Percentiles rank a stretch among this genome's conserved stretches.
Evolutionary conservation across 306 rosid genomes (phyloP).

Genomic region (Corylus avellana): DNA sequence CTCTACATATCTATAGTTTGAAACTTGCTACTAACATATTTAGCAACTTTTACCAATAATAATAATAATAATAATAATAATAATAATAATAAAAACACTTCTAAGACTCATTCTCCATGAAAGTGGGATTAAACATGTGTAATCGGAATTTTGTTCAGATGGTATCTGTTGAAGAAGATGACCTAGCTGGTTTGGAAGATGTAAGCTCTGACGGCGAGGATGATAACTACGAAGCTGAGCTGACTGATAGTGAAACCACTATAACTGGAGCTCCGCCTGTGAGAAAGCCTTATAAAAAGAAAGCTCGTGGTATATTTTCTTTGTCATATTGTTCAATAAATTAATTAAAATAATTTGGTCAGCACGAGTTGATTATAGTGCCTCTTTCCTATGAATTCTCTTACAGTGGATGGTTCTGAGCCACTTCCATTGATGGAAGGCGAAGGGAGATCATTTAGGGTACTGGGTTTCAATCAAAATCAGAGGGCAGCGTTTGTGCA

Average conservation of each 20-base stretch:
- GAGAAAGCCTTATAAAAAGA: conserved; percentile 67
- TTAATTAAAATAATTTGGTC: conserved; percentile 14
- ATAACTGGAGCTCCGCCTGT: conserved; percentile 56
- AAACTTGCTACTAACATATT: neutral
- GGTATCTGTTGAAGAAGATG: conserved; percentile 98
- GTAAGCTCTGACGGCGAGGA: conserved; percentile 96
- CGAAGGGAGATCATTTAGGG: conserved; percentile 93
- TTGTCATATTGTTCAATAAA: conserved; percentile 19
- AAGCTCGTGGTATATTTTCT: conserved; percentile 61
- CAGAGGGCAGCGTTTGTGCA: conserved; percentile 97
- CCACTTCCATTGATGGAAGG: conserved; percentile 98
- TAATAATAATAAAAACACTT: neutral
- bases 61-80: too few relatives aligned
- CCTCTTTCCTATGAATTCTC: conserved; percentile 23
- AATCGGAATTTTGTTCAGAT: conserved; percentile 48
- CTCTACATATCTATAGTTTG: neutral
- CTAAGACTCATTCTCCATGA: neutral
- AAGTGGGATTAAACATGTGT: conserved; percentile 11
- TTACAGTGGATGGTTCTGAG: conserved; percentile 77
- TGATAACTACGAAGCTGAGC: conserved; percentile 92
- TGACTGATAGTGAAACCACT: conserved; percentile 82
- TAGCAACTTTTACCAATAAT: neutral
- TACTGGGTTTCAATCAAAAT: conserved; percentile 93
- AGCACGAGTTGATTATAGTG: conserved; percentile 14
- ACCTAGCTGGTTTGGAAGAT: conserved; percentile 97